Evolutionary conservation across 225 moss, liverwort and hornwort species (phyloP), one percentile per base, ranked within the genome.

Genomic region (Rhytidiadelphus loreus): DNA sequence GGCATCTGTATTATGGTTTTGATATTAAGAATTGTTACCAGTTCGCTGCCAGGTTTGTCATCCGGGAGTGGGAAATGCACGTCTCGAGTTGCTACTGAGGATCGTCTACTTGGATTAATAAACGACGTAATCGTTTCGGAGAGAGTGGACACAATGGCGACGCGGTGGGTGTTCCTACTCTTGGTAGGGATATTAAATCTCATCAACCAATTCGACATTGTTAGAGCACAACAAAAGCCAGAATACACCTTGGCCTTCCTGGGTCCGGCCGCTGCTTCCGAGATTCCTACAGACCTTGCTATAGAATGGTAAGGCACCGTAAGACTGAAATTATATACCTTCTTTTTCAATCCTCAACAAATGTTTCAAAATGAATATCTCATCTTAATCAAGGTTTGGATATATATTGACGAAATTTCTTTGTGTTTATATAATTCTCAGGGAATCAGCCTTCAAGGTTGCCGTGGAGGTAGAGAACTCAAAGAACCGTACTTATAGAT

Each of bases 391-490:
- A 37, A 17, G 30, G 30, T 60, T 61, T 59, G n/a, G 63, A 88
- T 83, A 70, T 33, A 44, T 44, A 83, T 55, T 93, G 39, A 89
- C 85, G 15, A 53, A 66, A 35, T 44, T 73, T 78, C 28, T 59
- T 28, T 89, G 75, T 29, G 66, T 22, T 61, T 58, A 44, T 57
- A 30, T 71, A 43, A 32, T 77, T 84, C 18, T 33, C 88, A 97
- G 96, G 97, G 87, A 93, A 89, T 96, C 96, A 63, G 97, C 97
- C 22, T 97, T 97, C 87, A 92, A 92, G 65, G 96, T 97, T 63
- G 97, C 97, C 22, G 90, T 97, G 88, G 96, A 96, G 83, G 97
- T 97, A 43, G 85, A 95, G 84, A 97, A 97, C 52, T 82, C 81
- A 66, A 90, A 73, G 77, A 90, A 87, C 60, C 94, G 95, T 35